A percentile compares a stretch with the other conserved stretches of the same genome.
Evolutionary conservation across 106 monocot genomes (phyloP).

Genomic region (Dioscorea zingiberensis): DNA sequence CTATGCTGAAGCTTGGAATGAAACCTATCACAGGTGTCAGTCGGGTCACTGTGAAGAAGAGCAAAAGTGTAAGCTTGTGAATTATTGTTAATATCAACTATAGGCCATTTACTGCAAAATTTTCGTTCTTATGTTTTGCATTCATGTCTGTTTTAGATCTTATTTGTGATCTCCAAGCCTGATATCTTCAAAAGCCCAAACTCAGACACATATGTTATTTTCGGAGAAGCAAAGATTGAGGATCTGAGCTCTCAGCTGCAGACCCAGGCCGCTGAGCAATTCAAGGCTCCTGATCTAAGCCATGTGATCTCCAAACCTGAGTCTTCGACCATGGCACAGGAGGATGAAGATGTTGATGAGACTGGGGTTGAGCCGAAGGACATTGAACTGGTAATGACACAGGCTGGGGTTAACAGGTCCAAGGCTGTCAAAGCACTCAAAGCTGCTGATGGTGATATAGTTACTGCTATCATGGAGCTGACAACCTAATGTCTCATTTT

Average conservation of each 20-base stretch:
- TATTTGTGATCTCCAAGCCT: slow-evolving; percentile 34
- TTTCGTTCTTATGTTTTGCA: too few species aligned
- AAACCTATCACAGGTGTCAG: slow-evolving; percentile 43
- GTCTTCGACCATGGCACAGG: slow-evolving; percentile 11
- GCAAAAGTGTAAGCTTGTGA: slow-evolving; percentile 28
- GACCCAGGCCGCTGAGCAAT: slow-evolving; percentile 40
- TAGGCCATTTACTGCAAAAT: neutral
- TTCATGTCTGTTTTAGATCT: slow-evolving; percentile 9
- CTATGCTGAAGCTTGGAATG: slow-evolving; percentile 58
- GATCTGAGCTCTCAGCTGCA: slow-evolving; percentile 46
- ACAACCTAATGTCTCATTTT: slow-evolving; percentile 13
- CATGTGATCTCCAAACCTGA: slow-evolving; percentile 18
- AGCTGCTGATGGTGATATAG: slow-evolving; percentile 32
- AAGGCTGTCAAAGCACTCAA: slow-evolving; percentile 37
- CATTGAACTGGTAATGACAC: slow-evolving; percentile 41
- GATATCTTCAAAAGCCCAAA: slow-evolving; percentile 40
- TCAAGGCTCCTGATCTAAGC: slow-evolving; percentile 27
- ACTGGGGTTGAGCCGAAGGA: slow-evolving; percentile 34
- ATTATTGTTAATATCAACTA: neutral
- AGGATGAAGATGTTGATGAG: slow-evolving; percentile 41
- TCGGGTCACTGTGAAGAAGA: slow-evolving; percentile 42
- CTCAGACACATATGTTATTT: slow-evolving; percentile 32
- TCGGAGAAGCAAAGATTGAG: slow-evolving; percentile 37
- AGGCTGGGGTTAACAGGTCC: slow-evolving; percentile 28
- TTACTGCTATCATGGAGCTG: slow-evolving; percentile 39